Base-by-base conservation (phyloP, 2,329 filamentous ascomycete species). In the Penicillium decumbens region DNA sequence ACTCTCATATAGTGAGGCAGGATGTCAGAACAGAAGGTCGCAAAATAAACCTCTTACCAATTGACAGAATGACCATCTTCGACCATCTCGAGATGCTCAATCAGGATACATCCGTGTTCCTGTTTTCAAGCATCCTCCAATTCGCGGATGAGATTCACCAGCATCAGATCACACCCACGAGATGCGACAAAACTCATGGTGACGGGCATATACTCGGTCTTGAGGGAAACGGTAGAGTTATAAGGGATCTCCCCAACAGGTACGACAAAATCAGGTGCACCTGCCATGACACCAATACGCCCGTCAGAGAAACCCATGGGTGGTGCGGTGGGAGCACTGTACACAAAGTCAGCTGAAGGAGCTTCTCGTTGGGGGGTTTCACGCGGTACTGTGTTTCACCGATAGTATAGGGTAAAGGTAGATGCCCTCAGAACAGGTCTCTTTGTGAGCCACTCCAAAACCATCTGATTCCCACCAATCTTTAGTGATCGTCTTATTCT, bases 171-270 rank as follows among this genome's bases (percentile, higher is more conserved):
- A 44, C 65, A 67, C 1, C 67, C 66, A 5, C 60, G 64, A 3
- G 60, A 57, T 20, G 61, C 62, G 1, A 65, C 43, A 25, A 69
- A 50, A 48, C 62, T 64, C 43, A 70, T 59, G 0, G 61, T 63
- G 0, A 70, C 67, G 3, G 68, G 68, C 39, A 70, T 54, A 35
- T 59, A 63, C 42, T 71, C 68, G 3, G 53, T 60, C 39, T 63
- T 46, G 1, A 54, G 35, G 0, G 65, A 63, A 12, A 65, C 55
- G 0, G 55, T 61, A 12, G 59, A 64, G 27, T 58, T 55, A 27
- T 65, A 67, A 1, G 53, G 47, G 4, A 58, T 50, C 38, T 64
- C 54, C 3, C 63, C 60, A 2, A 66, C 50, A 7, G 61, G 54
- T 5, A 68, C 51, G 4, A 67, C 62, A 8, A 65, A 43, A 42